A percentile compares a stretch with the other conserved stretches of the same genome.
Conservation (phyloP, 148 eudicot species). For the Limonium bicolor region DNA sequence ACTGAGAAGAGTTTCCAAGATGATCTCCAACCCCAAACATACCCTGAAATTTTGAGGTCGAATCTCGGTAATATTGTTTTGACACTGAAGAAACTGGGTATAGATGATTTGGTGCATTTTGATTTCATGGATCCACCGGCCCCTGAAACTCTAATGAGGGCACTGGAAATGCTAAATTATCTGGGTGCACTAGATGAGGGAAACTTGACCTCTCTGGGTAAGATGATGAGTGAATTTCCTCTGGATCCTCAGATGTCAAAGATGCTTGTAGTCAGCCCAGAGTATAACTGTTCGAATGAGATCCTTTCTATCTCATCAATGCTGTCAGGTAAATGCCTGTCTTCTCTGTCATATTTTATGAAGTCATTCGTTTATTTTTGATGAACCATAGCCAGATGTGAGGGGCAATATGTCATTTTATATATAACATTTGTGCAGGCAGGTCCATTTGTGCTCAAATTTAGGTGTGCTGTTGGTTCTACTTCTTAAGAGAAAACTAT, state of each 20-base stretch:
- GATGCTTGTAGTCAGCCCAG: conserved; percentile 71
- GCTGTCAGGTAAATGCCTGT: conserved; percentile 95
- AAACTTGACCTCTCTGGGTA: conserved; percentile 58
- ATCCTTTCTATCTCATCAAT: conserved; percentile 70
- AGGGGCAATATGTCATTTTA: too few relatives aligned
- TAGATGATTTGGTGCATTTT: conserved; percentile 81
- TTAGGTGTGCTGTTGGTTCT: too few relatives aligned
- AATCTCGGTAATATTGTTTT: conserved; percentile 78
- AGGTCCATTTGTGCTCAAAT: too few relatives aligned
- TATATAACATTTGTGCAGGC: too few relatives aligned
- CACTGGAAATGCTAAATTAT: conserved; percentile 64
- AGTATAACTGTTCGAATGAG: conserved; percentile 66
- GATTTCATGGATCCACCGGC: conserved; percentile 95
- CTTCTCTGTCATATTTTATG: too few relatives aligned
- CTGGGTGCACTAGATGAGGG: conserved; percentile 79
- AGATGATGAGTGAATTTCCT: conserved; percentile 73
- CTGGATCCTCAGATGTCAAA: conserved; percentile 75
- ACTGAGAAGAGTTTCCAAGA: conserved; percentile 59
- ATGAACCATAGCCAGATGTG: too few relatives aligned
- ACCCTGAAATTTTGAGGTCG: conserved; percentile 67
- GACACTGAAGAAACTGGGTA: conserved; percentile 67
- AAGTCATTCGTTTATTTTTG: too few relatives aligned
- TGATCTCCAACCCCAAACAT: conserved; percentile 76
- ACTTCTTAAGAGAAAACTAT: too few relatives aligned
- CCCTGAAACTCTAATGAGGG: conserved; percentile 78